Evolutionary conservation across 768 basidiomycete species (phyloP).

Genomic region (Sarcodon sp.): DNA sequence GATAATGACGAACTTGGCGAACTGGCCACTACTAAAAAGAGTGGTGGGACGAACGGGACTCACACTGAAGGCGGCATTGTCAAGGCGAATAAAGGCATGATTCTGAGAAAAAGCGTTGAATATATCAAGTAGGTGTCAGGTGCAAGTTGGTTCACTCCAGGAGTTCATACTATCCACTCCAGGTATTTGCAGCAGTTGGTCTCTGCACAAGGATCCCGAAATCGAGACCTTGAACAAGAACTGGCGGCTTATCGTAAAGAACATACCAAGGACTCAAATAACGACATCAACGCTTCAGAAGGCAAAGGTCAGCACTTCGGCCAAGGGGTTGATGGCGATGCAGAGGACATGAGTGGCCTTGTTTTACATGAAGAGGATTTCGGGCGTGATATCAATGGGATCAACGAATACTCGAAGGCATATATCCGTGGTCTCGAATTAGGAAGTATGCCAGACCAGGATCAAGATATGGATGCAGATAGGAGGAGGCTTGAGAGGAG

Average conservation of each 20-base stretch:
- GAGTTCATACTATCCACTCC: background rate
- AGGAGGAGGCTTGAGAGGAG: background rate
- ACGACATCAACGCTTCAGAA: background rate
- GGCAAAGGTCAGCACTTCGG: background rate
- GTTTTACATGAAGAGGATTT: background rate
- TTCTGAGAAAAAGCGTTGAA: slow-evolving; percentile 55
- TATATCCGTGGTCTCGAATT: background rate
- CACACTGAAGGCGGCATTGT: slow-evolving; percentile 33
- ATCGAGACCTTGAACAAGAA: slow-evolving; percentile 68
- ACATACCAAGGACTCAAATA: background rate
- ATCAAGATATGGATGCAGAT: background rate
- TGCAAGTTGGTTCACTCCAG: background rate
- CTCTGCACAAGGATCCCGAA: slow-evolving; percentile 62
- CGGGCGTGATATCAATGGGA: background rate
- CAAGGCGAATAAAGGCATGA: slow-evolving; percentile 94
- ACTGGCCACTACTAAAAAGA: slow-evolving; percentile 6
- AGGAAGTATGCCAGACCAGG: background rate
- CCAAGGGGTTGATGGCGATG: background rate
- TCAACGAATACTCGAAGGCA: background rate
- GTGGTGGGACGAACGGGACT: slow-evolving; percentile 10
- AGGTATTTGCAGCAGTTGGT: slow-evolving; percentile 82
- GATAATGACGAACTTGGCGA: slow-evolving; percentile 14
- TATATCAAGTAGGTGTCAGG: slow-evolving; percentile 24
- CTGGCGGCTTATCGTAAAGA: slow-evolving; percentile 31
- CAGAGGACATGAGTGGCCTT: background rate